Conservation (phyloP, 257 asterid genomes). For the Primulina tabacum region DNA sequence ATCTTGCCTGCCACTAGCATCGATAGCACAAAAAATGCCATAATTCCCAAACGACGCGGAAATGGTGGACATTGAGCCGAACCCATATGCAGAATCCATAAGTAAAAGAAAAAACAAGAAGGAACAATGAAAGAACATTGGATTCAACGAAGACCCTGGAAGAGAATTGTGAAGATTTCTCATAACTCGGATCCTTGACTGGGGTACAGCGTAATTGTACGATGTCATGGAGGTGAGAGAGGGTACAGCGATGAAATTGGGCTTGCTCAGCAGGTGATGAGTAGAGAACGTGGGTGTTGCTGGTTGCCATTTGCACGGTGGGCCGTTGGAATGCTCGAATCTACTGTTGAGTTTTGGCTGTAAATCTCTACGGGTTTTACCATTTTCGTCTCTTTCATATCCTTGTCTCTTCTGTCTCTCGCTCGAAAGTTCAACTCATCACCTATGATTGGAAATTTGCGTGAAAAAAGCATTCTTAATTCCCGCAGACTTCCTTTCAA, state of each 20-base stretch:
- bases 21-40: constrained; percentile 81
- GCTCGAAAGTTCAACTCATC: not conserved
- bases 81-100: constrained; percentile 48
- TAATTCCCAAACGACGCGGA: constrained; percentile 71
- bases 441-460: too few species aligned
- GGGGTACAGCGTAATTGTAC: constrained; percentile 14
- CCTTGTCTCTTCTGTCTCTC: too few species aligned
- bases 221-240: constrained; percentile 43
- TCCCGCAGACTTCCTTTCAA: not conserved
- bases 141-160: constrained; percentile 13
- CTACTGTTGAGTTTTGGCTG: constrained; percentile 3
- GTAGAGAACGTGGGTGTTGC: constrained; percentile 52
- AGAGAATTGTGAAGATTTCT: constrained; percentile 4
- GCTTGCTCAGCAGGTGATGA: constrained; percentile 28
- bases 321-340: constrained; percentile 22
- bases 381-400: not conserved
- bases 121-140: constrained; percentile 1
- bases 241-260: constrained; percentile 26
- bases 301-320: constrained; percentile 42
- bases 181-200: constrained; percentile 23
- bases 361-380: constrained; percentile 13
- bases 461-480: not conserved
- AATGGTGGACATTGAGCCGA: constrained; percentile 86
- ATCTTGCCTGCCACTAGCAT: constrained; percentile 86
- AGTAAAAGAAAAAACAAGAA: constrained; percentile 29